Base-by-base conservation (phyloP, 345 rosid genomes). In the Conringia planisiliqua region DNA sequence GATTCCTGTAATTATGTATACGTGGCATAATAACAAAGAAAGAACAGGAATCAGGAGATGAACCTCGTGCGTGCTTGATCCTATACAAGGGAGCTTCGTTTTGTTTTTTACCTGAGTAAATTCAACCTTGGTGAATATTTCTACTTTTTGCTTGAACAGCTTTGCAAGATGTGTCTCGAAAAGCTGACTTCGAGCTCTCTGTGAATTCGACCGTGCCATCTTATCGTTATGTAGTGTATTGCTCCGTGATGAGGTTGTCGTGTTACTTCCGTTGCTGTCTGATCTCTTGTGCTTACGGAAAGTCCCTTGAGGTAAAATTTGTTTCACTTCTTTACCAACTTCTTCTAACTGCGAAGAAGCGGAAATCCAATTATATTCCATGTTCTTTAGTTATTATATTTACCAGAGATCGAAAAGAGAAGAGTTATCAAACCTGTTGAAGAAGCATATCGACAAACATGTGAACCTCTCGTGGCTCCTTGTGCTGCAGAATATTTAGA, bases 381-480 rank as follows among this genome's bases (percentile, higher is more conserved):
- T 44, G 20, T 66, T 29, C 44, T 52, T 66, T 18, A 22, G 6
- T 27, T 20, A 54, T 42, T 57, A 58, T 36, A 50, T 51, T 40
- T 60, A 50, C 17, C 24, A 68, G 47, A 43, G 56, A 36, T 29
- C 46, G 46, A 44, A 33, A 71, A 51, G 48, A 66, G 43, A 59
- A 59, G 16, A 62, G 71, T 63, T 42, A 66, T 51, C 84, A 70
- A 66, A 92, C 99, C 99, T 96, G 96, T 77, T 87, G 94, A 71
- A 89, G 86, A 82, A 96, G 86, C 79, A 96, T 77, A 86, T 92
- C 99, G 47, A 90, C 96, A 77, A 82, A 92, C 99, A 96, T 92
- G 61, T 96, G 99, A 35, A 96, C 98, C 84, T 96, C 99, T 76
- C 97, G 83, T 17, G 99, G 99, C 84, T 96, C 99, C 88, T 90